Evolutionary conservation across 371 early-diverging fungal species (phyloP), one percentile per base, ranked within the genome.

Genomic region (Mucor mucedo): DNA sequence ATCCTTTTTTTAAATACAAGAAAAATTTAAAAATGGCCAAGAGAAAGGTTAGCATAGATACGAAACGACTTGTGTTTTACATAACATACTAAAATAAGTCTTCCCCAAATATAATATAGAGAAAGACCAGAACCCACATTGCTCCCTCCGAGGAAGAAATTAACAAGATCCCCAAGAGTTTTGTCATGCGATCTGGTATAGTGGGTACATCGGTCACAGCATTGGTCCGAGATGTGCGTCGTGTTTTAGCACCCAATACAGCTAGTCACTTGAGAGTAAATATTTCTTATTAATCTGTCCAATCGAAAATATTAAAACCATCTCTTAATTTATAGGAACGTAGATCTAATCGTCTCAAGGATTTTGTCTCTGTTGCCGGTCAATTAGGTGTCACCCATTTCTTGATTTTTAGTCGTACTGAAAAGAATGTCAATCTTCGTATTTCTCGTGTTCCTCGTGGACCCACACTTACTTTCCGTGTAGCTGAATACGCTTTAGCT

Each of bases 391-490:
- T 97, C 5, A 87, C 95, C 3, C 98, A 98, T 65, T 83, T 95
- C 55, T 62, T 96, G 70, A 82, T 98, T 59, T 92, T 98, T 53
- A 92, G 95, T 50, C 88, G 89, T 61, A 93, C 95, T 9, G 91
- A 93, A 42, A 77, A 84, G 47, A 90, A 89, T 30, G 85, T 91
- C 35, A 96, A 95, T 74, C 79, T 98, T 65, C 86, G 96, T 38
- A 90, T 97, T 47, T 88, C 87, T 21, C 85, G 95, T 62, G 76
- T 91, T 4, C 98, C 98, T 3, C 90, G 94, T 52, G 99, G 99
- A 1, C 99, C 99, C 2, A 98, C 98, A 1, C 80, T 97, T 30
- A 87, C 87, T n/a, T 98, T 98, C 82, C 88, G 89, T 27, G 91
- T 98, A 32, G 75, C 73, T 30, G 85, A 89, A 21, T 98, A 95